A percentile compares a stretch with the other conserved stretches of the same genome.
Evolutionary conservation across 1,139 yeast species (phyloP).

Genomic region (Candida sp.): DNA sequence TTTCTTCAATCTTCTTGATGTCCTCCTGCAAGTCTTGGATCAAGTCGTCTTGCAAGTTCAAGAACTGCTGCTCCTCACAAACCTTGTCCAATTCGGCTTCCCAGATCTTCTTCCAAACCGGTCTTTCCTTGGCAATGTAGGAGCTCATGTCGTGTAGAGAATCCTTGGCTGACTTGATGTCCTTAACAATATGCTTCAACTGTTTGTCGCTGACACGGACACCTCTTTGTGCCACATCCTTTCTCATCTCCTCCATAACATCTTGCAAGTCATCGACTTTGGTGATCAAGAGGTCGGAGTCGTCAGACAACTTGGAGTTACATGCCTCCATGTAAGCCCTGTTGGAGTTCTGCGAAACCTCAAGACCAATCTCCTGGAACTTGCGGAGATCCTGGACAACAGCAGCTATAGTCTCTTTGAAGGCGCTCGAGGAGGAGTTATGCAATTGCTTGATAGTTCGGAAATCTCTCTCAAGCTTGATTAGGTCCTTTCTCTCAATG

Average conservation of each 20-base stretch:
- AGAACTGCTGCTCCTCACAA: slow-evolving; percentile 92
- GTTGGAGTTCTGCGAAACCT: slow-evolving; percentile 50
- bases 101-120: slow-evolving; percentile 93
- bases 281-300: slow-evolving; percentile 75
- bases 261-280: slow-evolving; percentile 94
- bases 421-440: slow-evolving; percentile 40
- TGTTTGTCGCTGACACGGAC: slow-evolving; percentile 83
- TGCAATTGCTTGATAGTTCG: slow-evolving; percentile 68
- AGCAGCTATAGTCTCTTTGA: slow-evolving; percentile 47
- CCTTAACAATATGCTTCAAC: slow-evolving; percentile 66
- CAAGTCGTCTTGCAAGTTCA: slow-evolving; percentile 88
- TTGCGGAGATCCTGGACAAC: slow-evolving; percentile 53
- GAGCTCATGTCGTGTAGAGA: slow-evolving; percentile 58
- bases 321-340: slow-evolving; percentile 80
- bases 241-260: slow-evolving; percentile 83
- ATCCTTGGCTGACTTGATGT: slow-evolving; percentile 59
- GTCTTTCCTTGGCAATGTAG: slow-evolving; percentile 72
- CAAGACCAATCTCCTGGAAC: slow-evolving; percentile 49
- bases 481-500: slow-evolving; percentile 10
- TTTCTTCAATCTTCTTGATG: slow-evolving; percentile 77
- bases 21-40: slow-evolving; percentile 83
- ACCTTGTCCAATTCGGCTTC: slow-evolving; percentile 89
- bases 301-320: slow-evolving; percentile 72
- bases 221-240: slow-evolving; percentile 93
- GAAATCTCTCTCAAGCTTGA: slow-evolving; percentile 55